A percentile compares a stretch with the other conserved stretches of the same genome.
These are phyloP conservation scores for Rhizopogon vulgaris DNA, from an alignment of 768 basidiomycete genomes.

Conservation along the genomic window DNA sequence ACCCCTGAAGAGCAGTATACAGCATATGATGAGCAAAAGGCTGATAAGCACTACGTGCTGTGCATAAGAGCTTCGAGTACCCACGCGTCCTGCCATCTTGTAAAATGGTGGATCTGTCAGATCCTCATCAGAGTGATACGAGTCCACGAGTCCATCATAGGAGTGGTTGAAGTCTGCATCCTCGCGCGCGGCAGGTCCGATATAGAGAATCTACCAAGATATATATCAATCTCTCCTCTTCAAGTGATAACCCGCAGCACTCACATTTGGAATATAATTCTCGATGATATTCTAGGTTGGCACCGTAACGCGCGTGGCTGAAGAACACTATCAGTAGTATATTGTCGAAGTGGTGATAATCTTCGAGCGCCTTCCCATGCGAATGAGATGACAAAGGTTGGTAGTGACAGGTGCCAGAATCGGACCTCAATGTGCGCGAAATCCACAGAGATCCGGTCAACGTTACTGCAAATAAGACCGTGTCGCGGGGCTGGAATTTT, in stretches of 20 bases:
- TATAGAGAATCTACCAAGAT: conserved; percentile 34
- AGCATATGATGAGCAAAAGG: conserved; percentile 43
- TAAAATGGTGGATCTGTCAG: conserved; percentile 30
- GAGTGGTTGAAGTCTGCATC: conserved; percentile 43
- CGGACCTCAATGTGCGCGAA: not conserved
- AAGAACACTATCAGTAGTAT: conserved; percentile 45
- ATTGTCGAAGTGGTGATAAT: conserved; percentile 34
- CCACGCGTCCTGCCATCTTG: conserved; percentile 39
- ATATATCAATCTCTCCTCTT: not conserved
- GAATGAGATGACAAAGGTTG: conserved; percentile 15
- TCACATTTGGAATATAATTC: conserved; percentile 45
- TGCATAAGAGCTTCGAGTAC: conserved; percentile 3
- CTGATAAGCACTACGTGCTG: not conserved
- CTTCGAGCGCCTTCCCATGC: conserved; percentile 9
- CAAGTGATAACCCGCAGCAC: conserved; percentile 7
- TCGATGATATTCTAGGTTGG: conserved; percentile 39
- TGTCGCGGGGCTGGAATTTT: not conserved
- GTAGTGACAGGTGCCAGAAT: conserved; percentile 11
- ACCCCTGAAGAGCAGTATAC: conserved; percentile 37
- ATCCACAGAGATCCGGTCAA: conserved; percentile 1
- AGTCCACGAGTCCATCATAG: conserved; percentile 44
- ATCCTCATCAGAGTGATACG: conserved; percentile 40
- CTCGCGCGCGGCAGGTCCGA: conserved; percentile 42
- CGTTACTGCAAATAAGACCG: not conserved
- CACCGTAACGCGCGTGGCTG: conserved; percentile 41